Evolutionary conservation across 306 rosid species (phyloP).

Genomic region (Styphnolobium japonicum): DNA sequence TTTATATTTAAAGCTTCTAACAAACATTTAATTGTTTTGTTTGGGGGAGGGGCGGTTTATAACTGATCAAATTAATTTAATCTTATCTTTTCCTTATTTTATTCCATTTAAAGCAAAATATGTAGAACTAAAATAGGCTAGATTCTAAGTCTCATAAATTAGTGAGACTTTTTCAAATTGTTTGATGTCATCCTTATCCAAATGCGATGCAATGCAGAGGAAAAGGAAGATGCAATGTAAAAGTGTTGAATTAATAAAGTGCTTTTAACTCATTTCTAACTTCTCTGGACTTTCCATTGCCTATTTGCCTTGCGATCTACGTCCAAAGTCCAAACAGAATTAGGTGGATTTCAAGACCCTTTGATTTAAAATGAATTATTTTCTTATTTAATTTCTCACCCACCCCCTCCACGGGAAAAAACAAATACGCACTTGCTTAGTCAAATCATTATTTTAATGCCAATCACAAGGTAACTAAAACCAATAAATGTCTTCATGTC

Average conservation of each 20-base stretch:
- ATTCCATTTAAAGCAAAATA: not conserved
- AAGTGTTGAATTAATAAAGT: not conserved
- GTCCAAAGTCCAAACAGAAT: slow-evolving; percentile 9
- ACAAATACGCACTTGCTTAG: slow-evolving; percentile 6
- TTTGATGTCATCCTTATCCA: slow-evolving; percentile 14
- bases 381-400: slow-evolving; percentile 30
- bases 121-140: no score
- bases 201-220: not conserved
- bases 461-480: slow-evolving; percentile 6
- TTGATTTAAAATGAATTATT: not conserved
- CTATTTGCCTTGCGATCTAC: not conserved
- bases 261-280: not conserved
- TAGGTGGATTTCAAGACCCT: not conserved
- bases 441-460: slow-evolving; percentile 4
- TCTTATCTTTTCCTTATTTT: not conserved
- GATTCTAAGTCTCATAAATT: not conserved
- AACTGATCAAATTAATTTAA: no score
- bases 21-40: not conserved
- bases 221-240: not conserved
- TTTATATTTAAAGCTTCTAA: not conserved
- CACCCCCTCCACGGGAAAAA: slow-evolving; percentile 20
- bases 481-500: not conserved
- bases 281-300: not conserved
- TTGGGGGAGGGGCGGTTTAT: no score
- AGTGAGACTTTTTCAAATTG: not conserved